Conservation (phyloP, 345 rosid species). For the Brassica nigra region DNA sequence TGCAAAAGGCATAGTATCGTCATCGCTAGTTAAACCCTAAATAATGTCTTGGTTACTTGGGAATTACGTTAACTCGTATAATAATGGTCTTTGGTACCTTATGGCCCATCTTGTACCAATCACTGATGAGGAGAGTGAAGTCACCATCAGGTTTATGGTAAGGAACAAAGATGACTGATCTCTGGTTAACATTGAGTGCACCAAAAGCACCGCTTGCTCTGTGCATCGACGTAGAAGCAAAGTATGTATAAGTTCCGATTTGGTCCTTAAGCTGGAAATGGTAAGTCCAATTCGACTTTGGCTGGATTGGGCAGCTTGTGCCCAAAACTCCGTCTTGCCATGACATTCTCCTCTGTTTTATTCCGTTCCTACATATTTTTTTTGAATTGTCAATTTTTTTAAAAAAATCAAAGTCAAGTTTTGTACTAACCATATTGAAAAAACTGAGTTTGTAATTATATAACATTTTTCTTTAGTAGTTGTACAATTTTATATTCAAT, state of each 20-base stretch:
- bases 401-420: not conserved
- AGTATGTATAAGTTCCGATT: slow-evolving; percentile 31
- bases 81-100: slow-evolving; percentile 28
- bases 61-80: not conserved
- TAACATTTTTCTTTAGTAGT: not conserved
- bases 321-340: slow-evolving; percentile 44
- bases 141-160: slow-evolving; percentile 53
- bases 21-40: not conserved
- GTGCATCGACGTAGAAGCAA: slow-evolving; percentile 36
- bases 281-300: slow-evolving; percentile 37
- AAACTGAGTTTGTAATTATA: not conserved
- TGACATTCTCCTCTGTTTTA: slow-evolving; percentile 35
- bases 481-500: not conserved
- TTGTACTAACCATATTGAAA: not conserved
- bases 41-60: not conserved
- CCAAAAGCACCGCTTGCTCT: slow-evolving; percentile 48
- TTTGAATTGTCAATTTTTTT: not conserved
- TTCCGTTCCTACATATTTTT: slow-evolving; percentile 22
- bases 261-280: slow-evolving; percentile 39
- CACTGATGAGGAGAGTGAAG: slow-evolving; percentile 58
- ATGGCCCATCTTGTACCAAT: slow-evolving; percentile 53
- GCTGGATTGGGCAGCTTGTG: slow-evolving; percentile 40
- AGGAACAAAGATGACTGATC: slow-evolving; percentile 62
- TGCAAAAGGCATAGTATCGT: slow-evolving; percentile 7
- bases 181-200: slow-evolving; percentile 47